Evolutionary conservation across 129 eudicot genomes (phyloP), one percentile per base, ranked within the genome.

Genomic region (Cynara cardunculus): DNA sequence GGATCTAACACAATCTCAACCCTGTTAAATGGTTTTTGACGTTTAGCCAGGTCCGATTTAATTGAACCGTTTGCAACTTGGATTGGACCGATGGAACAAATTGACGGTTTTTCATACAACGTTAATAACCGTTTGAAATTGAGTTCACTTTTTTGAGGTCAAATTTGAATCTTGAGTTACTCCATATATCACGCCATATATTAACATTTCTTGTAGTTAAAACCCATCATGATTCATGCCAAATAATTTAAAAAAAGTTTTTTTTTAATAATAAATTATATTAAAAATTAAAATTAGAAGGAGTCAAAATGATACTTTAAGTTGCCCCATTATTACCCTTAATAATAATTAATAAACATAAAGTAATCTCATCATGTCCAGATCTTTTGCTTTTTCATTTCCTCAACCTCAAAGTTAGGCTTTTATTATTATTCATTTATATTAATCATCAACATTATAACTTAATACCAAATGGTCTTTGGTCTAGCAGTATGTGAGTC

Each of bases 261-360:
- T 41, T 11, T 41, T n/a, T n/a, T n/a, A n/a, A n/a, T n/a, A n/a
- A n/a, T n/a, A n/a, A n/a, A n/a, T n/a, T n/a, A n/a, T n/a, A n/a
- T n/a, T n/a, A n/a, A n/a, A n/a, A n/a, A 56, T 56, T 56, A n/a
- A 56, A 56, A 56, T 56, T 56, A n/a, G n/a, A 56, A 56, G 24
- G 24, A 56, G 77, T 35, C 77, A 67, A 74, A 65, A 82, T 25
- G 73, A 25, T 82, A 73, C 81, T 70, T 82, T 82, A 59, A 59
- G 49, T 19, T 56, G 56, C 77, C 27, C 76, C 72, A 76, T 75
- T 34, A 82, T 82, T 75, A 68, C 71, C 71, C 34, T 12, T 49
- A 75, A 41, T 49, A 75, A 41, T 44, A 74, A 75, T 28, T 49
- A 75, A 41, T 44, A 74, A 46, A 74, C 26, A 41, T 30, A 16